These are phyloP conservation scores for Aegilops tauschii DNA, from an alignment of 176 grass and related monocot species.

Conservation along the genomic window DNA sequence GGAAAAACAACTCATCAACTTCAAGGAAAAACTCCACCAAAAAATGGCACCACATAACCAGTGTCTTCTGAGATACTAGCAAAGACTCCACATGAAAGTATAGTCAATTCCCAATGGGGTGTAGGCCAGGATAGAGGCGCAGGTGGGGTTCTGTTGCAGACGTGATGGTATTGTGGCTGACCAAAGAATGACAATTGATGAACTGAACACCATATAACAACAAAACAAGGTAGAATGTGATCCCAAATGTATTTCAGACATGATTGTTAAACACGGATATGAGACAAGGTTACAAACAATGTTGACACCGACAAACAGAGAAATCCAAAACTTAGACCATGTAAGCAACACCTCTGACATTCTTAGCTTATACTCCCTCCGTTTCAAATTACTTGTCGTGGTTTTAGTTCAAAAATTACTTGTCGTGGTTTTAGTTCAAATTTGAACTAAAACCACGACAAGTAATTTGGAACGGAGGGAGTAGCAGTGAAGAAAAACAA, in stretches of 20 bases:
- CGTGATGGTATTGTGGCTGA: not conserved
- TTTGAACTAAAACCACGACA: too few relatives aligned
- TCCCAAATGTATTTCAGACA: not conserved
- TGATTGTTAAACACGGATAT: not conserved
- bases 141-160: too few relatives aligned
- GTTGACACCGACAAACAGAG: not conserved
- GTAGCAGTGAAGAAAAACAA: too few relatives aligned
- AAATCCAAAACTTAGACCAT: not conserved
- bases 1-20: not conserved
- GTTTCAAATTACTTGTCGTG: too few relatives aligned
- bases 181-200: not conserved
- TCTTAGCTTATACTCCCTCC: not conserved
- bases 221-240: not conserved
- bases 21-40: not conserved
- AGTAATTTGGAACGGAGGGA: too few relatives aligned
- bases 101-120: too few relatives aligned
- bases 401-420: too few relatives aligned
- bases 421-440: too few relatives aligned
- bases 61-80: too few relatives aligned
- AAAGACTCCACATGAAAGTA: too few relatives aligned
- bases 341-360: constrained; percentile 11
- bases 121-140: too few relatives aligned
- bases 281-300: not conserved
- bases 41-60: too few relatives aligned
- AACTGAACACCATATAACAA: constrained; percentile 1